Percentiles rank a stretch among this genome's conserved stretches.
Conservation (phyloP, 129 eudicot species). For the Tagetes erecta region DNA sequence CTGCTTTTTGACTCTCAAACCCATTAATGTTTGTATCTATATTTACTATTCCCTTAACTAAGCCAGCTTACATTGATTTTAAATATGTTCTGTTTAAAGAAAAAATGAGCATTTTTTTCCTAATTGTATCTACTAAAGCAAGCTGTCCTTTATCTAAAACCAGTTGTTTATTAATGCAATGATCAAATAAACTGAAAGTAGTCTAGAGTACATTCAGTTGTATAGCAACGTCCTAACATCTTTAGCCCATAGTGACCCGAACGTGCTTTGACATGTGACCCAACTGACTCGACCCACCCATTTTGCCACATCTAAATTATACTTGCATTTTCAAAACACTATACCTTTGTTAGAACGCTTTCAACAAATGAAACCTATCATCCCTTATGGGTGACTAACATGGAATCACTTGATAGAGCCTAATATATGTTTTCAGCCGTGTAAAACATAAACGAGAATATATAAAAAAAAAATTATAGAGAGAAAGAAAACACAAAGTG, state of each 20-base stretch:
- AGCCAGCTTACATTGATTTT: neutral
- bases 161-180: neutral
- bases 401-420: neutral
- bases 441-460: neutral
- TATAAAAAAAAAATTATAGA: conserved; percentile 10
- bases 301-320: neutral
- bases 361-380: conserved; percentile 8
- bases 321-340: neutral
- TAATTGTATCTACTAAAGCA: neutral
- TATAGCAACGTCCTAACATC: neutral
- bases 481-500: neutral
- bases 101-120: neutral
- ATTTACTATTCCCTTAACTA: neutral
- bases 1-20: neutral
- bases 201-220: neutral
- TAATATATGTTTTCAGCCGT: conserved; percentile 3
- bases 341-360: neutral
- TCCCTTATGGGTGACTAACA: conserved; percentile 8
- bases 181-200: neutral
- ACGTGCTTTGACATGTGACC: neutral
- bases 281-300: neutral
- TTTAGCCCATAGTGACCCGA: neutral
- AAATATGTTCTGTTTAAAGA: neutral
- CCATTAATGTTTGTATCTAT: neutral
- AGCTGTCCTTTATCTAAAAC: neutral